Base-by-base conservation (phyloP, 441 rosid genomes). In the Croton laevigatus region DNA sequence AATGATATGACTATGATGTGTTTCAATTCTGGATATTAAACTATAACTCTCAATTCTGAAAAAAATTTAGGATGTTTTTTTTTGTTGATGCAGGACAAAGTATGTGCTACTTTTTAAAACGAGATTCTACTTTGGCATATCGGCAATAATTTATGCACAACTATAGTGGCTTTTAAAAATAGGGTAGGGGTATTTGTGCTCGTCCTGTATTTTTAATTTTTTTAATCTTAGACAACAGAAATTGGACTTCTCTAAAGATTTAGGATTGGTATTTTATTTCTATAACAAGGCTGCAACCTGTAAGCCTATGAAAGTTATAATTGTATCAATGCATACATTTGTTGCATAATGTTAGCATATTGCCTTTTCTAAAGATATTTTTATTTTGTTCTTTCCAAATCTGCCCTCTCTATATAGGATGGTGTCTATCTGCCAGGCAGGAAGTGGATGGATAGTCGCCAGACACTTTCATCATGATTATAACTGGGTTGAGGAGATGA, bases 1-100 rank as follows among this genome's bases (percentile, higher is more conserved):
- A 40, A 11, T 36, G 11, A 27, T 40, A 48, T 48, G 66, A 19
- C 1, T 32, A n/a, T 46, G 11, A 27, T 59, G 58, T 13, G 10
- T 46, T 58, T 58, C 17, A 17, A 12, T 38, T 19, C 6, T 49
- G 45, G 69, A 51, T 49, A 6, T 38, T 48, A 37, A 67, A 14
- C 40, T 53, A 4, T 53, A 53, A 37, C 5, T 51, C 10, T 66
- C 36, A 32, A 46, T 45, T 7, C 68, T 46, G 11, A 23, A 46
- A 62, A 45, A 46, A 11, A 3, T 40, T 34, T 53, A 51, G 59
- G 27, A 49, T 65, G 59, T 34, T 65, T 73, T 27, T 27, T 74
- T 55, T 16, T 17, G 42, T 27, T 38, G 48, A 38, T 61, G 65
- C 65, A 37, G 32, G 65, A 38, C 48, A 3, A 61, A 38, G 2